Base-by-base conservation (phyloP, 208 protist genomes). In the Leishmania martiniquensis region DNA sequence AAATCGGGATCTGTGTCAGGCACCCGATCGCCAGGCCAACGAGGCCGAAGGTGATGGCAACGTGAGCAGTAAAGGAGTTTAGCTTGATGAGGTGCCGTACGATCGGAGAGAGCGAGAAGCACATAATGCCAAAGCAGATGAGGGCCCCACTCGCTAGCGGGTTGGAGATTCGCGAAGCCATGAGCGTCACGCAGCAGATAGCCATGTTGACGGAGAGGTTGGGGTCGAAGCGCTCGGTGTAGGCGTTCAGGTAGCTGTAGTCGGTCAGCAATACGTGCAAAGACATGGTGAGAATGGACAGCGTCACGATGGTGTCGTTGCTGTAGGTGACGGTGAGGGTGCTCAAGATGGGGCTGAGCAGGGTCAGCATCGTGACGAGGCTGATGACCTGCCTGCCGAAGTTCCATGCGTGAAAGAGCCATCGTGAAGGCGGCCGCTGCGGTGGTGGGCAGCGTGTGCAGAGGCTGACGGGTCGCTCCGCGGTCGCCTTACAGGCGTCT, bases 251-350 rank as follows among this genome's bases (percentile, higher is more conserved):
- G 76, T 96, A 98, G 75, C 87, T 92, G 83, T 98, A 98, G 81
- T 98, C 93, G 0, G 90, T 88, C 69, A 89, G 60, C 22, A 95
- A 74, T 62, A 97, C 82, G 75, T 97, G 87, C 51, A 98, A 47
- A 44, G 80, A 91, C 90, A 97, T 94, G 51, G 89, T 86, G 73
- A 95, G 81, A 45, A 95, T 87, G 76, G 88, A 93, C 47, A 97
- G 84, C 34, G 93, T 86, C 15, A 95, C 88, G 81, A 98, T 96
- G n/a, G 95, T 98, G 78, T 98, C 95, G 73, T 97, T 84, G 70
- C 87, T 93, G 83, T 94, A 98, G 47, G 90, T 89, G 12, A 92
- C 87, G 10, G 93, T 97, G 67, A 98, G 82, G 9, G 92, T 98
- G 62, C 89, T 88, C 54, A 98, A 76, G 29, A 95, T 87, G 12